phyloP scores from a whole-genome alignment of 176 grass and related monocot genomes.

The Phoenix roebelenii region DNA sequence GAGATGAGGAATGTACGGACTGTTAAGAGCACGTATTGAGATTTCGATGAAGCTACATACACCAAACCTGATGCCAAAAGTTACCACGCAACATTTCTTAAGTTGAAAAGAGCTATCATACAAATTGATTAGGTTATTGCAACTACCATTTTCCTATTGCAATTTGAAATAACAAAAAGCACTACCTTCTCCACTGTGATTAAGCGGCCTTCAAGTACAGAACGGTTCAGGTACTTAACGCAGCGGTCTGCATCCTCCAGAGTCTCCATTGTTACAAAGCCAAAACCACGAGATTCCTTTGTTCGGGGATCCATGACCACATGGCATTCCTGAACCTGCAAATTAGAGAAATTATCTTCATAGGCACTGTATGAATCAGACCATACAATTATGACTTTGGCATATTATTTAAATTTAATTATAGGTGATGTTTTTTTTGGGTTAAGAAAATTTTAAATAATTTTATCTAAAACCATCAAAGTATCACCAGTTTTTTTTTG shows the following conservation, averaged over 20 bases:
- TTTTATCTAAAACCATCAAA: not conserved
- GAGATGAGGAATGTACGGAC: conserved; percentile 12
- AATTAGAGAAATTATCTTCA: not conserved
- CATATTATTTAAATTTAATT: too few species aligned
- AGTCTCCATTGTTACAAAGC: conserved; percentile 82
- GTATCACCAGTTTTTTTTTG: too few species aligned
- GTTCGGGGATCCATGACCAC: conserved; percentile 78
- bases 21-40: conserved; percentile 13
- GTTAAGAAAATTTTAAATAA: not conserved
- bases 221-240: conserved; percentile 72
- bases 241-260: conserved; percentile 67
- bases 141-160: not conserved
- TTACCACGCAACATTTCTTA: conserved; percentile 13
- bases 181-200: conserved; percentile 77
- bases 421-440: too few species aligned
- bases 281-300: conserved; percentile 93
- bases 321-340: conserved; percentile 71
- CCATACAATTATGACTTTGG: too few species aligned
- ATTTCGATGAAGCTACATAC: conserved; percentile 30
- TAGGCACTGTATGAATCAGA: too few species aligned
- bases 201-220: conserved; percentile 81
- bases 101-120: conserved; percentile 5
- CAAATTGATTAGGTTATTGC: not conserved
- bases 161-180: not conserved
- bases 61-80: conserved; percentile 29